Percentiles rank a stretch among this genome's conserved stretches.
phyloP scores from a whole-genome alignment of 2,329 filamentous ascomycete genomes.

The Apiospora arundinis region DNA sequence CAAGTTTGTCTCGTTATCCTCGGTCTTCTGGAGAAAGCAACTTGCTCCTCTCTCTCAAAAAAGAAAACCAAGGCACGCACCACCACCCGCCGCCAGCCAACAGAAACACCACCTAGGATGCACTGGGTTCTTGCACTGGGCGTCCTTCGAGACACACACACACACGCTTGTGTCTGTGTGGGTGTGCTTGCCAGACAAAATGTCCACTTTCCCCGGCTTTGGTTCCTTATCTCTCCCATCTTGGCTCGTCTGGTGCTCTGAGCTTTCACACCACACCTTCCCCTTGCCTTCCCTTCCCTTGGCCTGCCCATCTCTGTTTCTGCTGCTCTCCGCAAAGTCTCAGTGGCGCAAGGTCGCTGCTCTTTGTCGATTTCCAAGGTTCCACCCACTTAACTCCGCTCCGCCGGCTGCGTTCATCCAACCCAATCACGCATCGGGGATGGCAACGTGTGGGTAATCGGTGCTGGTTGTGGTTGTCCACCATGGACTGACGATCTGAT shows the following conservation, averaged over 20 bases:
- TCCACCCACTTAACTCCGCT: slow-evolving; percentile 3
- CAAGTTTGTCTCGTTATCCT: slow-evolving; percentile 4
- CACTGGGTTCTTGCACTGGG: slow-evolving; percentile 6
- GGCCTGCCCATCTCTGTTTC: background rate
- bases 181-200: background rate
- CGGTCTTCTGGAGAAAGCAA: background rate
- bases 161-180: background rate
- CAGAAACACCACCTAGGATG: background rate
- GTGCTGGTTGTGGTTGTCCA: background rate
- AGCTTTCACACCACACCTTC: background rate
- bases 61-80: background rate
- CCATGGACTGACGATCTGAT: background rate
- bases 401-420: background rate
- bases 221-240: background rate
- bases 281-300: background rate
- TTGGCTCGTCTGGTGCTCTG: slow-evolving; percentile 12
- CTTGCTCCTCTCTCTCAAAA: too few species aligned
- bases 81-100: background rate
- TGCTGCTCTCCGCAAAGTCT: background rate
- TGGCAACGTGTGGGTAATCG: background rate
- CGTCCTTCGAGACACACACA: background rate
- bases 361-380: background rate
- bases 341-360: background rate
- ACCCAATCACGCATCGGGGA: background rate
- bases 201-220: slow-evolving; percentile 17